Percentiles rank a stretch among this genome's conserved stretches.
These are phyloP conservation scores for Boletus semigastroideus DNA, from an alignment of 1,284 basidiomycete genomes.

Conservation along the genomic window DNA sequence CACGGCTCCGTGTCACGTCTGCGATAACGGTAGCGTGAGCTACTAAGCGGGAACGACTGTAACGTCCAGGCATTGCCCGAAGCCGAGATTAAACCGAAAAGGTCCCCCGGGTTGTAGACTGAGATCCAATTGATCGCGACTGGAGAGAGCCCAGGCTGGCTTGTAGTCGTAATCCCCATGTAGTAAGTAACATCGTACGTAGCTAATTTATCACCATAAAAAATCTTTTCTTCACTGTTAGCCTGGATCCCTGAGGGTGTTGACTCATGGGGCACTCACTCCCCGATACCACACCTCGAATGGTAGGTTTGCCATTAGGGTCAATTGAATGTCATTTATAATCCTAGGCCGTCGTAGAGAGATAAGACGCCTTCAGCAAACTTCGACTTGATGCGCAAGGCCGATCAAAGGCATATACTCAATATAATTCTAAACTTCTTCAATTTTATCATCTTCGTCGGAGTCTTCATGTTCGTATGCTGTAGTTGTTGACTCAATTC, in stretches of 20 bases:
- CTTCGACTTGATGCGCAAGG: constrained; percentile 4
- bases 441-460: constrained; percentile 53
- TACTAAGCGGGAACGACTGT: constrained; percentile 12
- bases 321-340: background rate
- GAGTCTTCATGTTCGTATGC: constrained; percentile 34
- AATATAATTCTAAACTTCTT: constrained; percentile 46
- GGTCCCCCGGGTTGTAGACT: constrained; percentile 6
- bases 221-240: constrained; percentile 19
- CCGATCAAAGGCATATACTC: constrained; percentile 12
- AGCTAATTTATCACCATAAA: constrained; percentile 23
- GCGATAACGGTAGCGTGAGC: constrained; percentile 21
- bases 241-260: constrained; percentile 14
- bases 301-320: background rate
- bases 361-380: constrained; percentile 1
- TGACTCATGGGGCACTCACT: constrained; percentile 16
- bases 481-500: constrained; percentile 17
- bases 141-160: constrained; percentile 1
- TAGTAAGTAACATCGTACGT: constrained; percentile 25
- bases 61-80: background rate
- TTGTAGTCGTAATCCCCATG: constrained; percentile 13
- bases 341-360: background rate
- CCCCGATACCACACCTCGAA: background rate
- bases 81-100: background rate
- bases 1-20: constrained; percentile 1
- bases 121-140: constrained; percentile 2